Base-by-base conservation (phyloP, 1,284 basidiomycete species). In the Bondarzewia mesenterica region DNA sequence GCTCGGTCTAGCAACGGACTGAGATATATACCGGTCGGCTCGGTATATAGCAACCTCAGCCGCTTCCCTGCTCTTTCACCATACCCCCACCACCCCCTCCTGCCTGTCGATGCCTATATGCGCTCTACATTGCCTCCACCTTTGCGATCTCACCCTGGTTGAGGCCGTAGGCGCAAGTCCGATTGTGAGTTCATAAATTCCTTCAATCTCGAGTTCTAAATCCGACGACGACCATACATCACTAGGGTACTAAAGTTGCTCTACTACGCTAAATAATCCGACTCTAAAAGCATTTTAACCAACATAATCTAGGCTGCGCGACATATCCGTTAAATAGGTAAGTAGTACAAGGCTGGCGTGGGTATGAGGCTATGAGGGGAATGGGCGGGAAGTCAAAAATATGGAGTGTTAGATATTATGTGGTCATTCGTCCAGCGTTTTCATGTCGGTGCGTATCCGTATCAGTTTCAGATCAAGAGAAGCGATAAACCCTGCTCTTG, bases 401-500 rank as follows among this genome's bases (percentile, higher is more conserved):
- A 16, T 35, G n/a, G 32, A n/a, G n/a, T 35, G 10, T 35, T 35
- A 10, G 32, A 35, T 35, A 35, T n/a, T 8, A 35, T 35, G 32
- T 35, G 38, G 38, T 12, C 10, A 10, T 18, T 10, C 16, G 38
- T 12, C n/a, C 38, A 40, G 18, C 42, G 23, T 4, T n/a, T 20
- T 45, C 21, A 16, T 15, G 16, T 29, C 29, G 29, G 29, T 32
- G 29, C 29, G 29, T 32, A 32, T 32, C 29, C 5, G 37, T 25
- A 27, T 26, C 5, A 20, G 14, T 20, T 15, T 75, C 61, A 83
- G 51, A 80, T 63, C 49, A 82, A 64, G 51, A 84, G 67, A 49
- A 82, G 60, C 55, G 73, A 75, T 46, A 75, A 64, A 50, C 72
- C 71, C 44, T 70, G 68, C 53, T 81, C 76, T 52, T 67, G 69